These are phyloP conservation scores for Solanum pinnatisectum DNA, from an alignment of 257 asterid species.

Conservation along the genomic window DNA sequence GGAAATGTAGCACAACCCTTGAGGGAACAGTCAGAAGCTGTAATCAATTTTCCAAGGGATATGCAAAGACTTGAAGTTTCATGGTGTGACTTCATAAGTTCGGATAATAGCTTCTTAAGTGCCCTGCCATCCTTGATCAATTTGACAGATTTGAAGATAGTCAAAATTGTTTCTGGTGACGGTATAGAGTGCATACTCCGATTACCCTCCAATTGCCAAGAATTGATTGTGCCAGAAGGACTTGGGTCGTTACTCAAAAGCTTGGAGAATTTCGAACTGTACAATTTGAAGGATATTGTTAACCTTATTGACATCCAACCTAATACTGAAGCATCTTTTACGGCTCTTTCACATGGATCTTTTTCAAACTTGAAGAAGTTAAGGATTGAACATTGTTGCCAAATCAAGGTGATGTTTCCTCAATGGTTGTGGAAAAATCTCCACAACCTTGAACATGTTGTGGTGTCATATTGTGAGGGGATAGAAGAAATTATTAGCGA, in stretches of 20 bases:
- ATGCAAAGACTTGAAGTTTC: neutral
- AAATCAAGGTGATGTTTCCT: neutral
- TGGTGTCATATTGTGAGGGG: neutral
- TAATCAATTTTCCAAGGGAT: neutral
- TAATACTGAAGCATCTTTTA: neutral
- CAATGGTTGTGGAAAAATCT: neutral
- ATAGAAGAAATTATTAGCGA: neutral
- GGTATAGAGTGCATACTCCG: neutral
- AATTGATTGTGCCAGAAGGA: neutral
- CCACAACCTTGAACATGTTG: neutral
- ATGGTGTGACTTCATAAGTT: neutral
- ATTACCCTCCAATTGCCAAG: neutral
- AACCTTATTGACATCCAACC: neutral
- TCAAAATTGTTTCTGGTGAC: neutral
- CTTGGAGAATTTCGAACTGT: neutral
- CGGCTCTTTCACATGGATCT: neutral
- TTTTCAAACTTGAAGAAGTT: neutral
- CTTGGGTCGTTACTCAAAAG: neutral
- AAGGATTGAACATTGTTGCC: neutral
- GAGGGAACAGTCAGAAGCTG: neutral
- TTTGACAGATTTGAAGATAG: neutral
- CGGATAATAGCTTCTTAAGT: neutral
- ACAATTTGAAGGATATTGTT: neutral
- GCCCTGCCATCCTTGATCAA: neutral
- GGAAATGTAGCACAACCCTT: neutral